Conservation (phyloP, 1,284 basidiomycete species). For the Mycena citricolor region DNA sequence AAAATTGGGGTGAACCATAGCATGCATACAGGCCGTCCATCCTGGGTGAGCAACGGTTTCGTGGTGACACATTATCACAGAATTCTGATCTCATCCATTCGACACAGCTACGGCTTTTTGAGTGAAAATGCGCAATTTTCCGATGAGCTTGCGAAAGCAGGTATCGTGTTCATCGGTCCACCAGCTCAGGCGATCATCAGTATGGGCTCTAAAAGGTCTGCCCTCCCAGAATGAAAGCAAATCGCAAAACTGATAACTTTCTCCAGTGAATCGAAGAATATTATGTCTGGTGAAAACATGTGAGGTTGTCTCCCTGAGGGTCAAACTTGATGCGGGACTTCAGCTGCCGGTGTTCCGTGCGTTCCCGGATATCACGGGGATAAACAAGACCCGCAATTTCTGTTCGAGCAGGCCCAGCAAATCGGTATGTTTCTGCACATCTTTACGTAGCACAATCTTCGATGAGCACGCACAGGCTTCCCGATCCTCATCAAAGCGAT, state of each 20-base stretch:
- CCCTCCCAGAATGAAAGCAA: too few species aligned
- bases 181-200: conserved; percentile 90
- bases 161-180: conserved; percentile 95
- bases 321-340: conserved; percentile 6
- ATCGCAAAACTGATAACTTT: too few species aligned
- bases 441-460: conserved; percentile 3
- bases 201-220: conserved; percentile 89
- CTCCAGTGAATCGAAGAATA: conserved; percentile 86
- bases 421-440: conserved; percentile 51
- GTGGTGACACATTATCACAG: too few species aligned
- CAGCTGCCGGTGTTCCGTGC: conserved; percentile 87
- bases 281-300: conserved; percentile 78
- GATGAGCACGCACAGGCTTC: conserved; percentile 71
- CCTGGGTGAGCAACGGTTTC: conserved; percentile 78
- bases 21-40: conserved; percentile 63
- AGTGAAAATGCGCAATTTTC: conserved; percentile 94
- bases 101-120: conserved; percentile 80
- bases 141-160: conserved; percentile 79
- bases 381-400: conserved; percentile 66
- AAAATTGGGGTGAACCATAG: too few species aligned
- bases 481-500: conserved; percentile 95
- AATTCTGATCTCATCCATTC: not conserved
- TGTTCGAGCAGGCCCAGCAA: conserved; percentile 67
- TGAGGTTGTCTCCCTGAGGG: not conserved
- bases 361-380: conserved; percentile 88